phyloP scores from a whole-genome alignment of 75 land plant species.

The Pinus tabuliformis region DNA sequence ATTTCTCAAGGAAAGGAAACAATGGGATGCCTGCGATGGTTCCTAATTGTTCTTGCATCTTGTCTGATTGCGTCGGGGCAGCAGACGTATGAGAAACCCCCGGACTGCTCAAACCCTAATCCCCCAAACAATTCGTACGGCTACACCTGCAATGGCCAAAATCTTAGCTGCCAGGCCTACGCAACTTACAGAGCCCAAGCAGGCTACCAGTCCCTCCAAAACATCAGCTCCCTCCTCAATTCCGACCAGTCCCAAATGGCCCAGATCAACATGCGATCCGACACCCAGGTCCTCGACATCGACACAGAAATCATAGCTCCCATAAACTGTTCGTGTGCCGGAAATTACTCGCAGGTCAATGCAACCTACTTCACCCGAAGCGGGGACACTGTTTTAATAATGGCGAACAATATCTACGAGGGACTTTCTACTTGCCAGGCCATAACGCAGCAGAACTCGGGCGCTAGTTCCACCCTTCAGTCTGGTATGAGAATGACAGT shows the following conservation, averaged over 20 bases:
- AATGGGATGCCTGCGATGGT: no score
- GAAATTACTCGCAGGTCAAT: slow-evolving; percentile 30
- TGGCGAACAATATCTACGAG: slow-evolving; percentile 50
- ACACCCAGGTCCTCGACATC: slow-evolving; percentile 8
- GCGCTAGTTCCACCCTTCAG: slow-evolving; percentile 3
- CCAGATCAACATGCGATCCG: slow-evolving; percentile 16
- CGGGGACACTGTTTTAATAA: slow-evolving; percentile 33
- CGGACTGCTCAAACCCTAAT: slow-evolving; percentile 2
- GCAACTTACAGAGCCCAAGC: slow-evolving; percentile 28
- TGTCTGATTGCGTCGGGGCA: slow-evolving; percentile 10
- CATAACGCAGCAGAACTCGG: slow-evolving; percentile 35
- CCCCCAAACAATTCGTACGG: slow-evolving; percentile 20
- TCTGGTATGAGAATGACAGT: slow-evolving; percentile 27
- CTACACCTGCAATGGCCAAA: slow-evolving; percentile 33
- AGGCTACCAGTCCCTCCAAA: slow-evolving; percentile 20
- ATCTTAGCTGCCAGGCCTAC: slow-evolving; percentile 25
- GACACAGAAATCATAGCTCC: slow-evolving; percentile 45
- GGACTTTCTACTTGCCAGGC: slow-evolving; percentile 65
- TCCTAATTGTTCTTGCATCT: no score
- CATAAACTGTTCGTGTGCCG: slow-evolving; percentile 53
- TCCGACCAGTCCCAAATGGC: slow-evolving; percentile 23
- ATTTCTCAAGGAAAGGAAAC: no score
- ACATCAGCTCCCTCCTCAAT: slow-evolving; percentile 26
- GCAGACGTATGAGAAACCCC: slow-evolving; percentile 25
- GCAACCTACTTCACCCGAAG: slow-evolving; percentile 17